A percentile compares a stretch with the other conserved stretches of the same genome.
phyloP scores from a whole-genome alignment of 352 stramenopile genomes.

The Pythium inflatum region DNA sequence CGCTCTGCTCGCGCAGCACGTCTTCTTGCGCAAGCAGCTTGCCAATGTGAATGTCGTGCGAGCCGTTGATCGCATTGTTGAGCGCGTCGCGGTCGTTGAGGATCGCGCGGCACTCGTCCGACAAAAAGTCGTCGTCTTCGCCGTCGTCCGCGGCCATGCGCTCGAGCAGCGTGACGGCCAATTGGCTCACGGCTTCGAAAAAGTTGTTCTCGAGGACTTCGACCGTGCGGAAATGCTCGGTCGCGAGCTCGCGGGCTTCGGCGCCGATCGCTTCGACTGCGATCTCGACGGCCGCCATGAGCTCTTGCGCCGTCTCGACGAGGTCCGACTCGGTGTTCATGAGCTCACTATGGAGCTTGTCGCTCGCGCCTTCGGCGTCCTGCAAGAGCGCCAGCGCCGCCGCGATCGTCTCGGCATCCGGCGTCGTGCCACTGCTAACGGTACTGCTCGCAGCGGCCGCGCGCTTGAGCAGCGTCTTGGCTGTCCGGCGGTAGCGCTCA shows the following conservation, averaged over 20 bases:
- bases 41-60: constrained; percentile 92
- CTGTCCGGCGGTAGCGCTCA: constrained; percentile 74
- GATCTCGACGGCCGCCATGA: constrained; percentile 63
- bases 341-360: constrained; percentile 85
- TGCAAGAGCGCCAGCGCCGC: constrained; percentile 77
- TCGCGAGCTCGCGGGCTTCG: constrained; percentile 66
- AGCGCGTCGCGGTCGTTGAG: constrained; percentile 82
- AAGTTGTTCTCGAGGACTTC: constrained; percentile 93
- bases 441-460: constrained; percentile 47
- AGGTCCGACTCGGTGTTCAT: constrained; percentile 91
- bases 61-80: constrained; percentile 89
- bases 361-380: constrained; percentile 80
- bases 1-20: constrained; percentile 77
- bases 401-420: constrained; percentile 24
- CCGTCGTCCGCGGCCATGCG: constrained; percentile 76
- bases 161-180: constrained; percentile 75
- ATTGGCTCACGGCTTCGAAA: constrained; percentile 84
- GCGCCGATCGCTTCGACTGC: constrained; percentile 66
- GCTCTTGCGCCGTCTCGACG: constrained; percentile 72
- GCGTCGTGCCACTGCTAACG: constrained; percentile 17
- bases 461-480: constrained; percentile 80
- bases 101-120: constrained; percentile 78
- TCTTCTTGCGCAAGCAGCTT: constrained; percentile 89
- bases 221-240: constrained; percentile 87
- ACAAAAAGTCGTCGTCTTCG: constrained; percentile 80